Evolutionary conservation across 129 eudicot species (phyloP), one percentile per base, ranked within the genome.

Genomic region (Helianthus annuus): DNA sequence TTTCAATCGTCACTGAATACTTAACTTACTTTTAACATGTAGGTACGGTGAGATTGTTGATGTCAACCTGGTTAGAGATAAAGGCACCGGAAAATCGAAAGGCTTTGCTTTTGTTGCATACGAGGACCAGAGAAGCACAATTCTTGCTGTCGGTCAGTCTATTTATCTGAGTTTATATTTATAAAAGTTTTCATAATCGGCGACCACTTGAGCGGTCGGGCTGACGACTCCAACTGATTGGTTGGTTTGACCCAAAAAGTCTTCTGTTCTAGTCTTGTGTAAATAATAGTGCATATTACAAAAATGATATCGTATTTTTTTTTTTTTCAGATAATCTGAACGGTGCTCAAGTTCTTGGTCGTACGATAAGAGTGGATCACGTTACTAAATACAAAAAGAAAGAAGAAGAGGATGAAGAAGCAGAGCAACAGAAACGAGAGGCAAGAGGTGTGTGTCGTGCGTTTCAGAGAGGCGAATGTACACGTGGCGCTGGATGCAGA

Each of bases 1-100:
- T 9, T 11, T 60, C 56, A 49, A 8, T 36, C 9, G 15, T 60
- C 56, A 49, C 10, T 24, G n/a, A 49, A 24, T 4, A 62, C 66
- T 62, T 40, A 56, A 49, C 59, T 10, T 54, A 53, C 40, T 53
- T 64, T 27, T 52, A 38, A 67, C 60, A 6, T 67, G 24, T 48
- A 93, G 98, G 80, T 93, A 89, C 40, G 98, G 98, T 34, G 98
- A 89, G 82, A 74, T 93, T 53, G 98, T 87, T 57, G 98, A 93
- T 86, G 97, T 87, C 71, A 93, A 93, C 74, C 83, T 93, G 12
- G 88, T 93, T 72, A 78, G 90, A 82, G 97, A 93, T 76, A 90
- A 93, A 73, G 98, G 82, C 61, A 89, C 98, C 0, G 97, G 98
- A 9, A 93, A 93, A 82, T 93, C 98, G 0, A 90, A 93, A 81